Percentiles rank a stretch among this genome's conserved stretches.
phyloP scores from a whole-genome alignment of 2,329 filamentous ascomycete genomes.

The Trichoderma guizhouense region DNA sequence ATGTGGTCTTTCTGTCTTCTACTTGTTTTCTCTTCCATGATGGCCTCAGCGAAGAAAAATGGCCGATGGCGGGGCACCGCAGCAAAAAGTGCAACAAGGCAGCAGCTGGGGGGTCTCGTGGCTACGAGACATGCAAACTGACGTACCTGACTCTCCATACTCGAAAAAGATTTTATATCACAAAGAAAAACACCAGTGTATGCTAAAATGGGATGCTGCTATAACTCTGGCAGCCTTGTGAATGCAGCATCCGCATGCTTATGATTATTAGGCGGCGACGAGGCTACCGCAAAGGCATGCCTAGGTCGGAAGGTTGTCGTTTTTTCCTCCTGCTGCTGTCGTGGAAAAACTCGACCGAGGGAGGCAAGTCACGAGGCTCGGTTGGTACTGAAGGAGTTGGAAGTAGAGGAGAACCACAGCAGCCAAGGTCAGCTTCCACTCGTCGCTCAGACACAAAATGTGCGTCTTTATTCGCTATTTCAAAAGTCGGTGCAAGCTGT shows the following conservation, averaged over 20 bases:
- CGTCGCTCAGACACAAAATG: conserved; percentile 19
- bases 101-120: background rate
- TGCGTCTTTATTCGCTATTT: conserved; percentile 40
- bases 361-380: background rate
- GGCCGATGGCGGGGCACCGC: conserved; percentile 17
- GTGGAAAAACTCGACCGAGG: conserved; percentile 20
- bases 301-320: conserved; percentile 26
- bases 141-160: conserved; percentile 49
- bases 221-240: conserved; percentile 43
- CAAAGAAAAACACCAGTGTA: conserved; percentile 18
- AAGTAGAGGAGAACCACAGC: background rate
- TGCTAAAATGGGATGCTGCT: conserved; percentile 36
- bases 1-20: background rate
- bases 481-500: conserved; percentile 43
- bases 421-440: background rate
- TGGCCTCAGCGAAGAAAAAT: background rate
- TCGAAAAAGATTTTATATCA: conserved; percentile 25
- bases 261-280: conserved; percentile 30
- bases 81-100: background rate
- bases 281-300: conserved; percentile 44
- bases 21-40: background rate
- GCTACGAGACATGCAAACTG: background rate
- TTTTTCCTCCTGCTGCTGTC: background rate
- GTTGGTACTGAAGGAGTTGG: background rate
- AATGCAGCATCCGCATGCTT: conserved; percentile 42